These are phyloP conservation scores for Gautieria morchelliformis DNA, from an alignment of 768 basidiomycete genomes.

Conservation along the genomic window DNA sequence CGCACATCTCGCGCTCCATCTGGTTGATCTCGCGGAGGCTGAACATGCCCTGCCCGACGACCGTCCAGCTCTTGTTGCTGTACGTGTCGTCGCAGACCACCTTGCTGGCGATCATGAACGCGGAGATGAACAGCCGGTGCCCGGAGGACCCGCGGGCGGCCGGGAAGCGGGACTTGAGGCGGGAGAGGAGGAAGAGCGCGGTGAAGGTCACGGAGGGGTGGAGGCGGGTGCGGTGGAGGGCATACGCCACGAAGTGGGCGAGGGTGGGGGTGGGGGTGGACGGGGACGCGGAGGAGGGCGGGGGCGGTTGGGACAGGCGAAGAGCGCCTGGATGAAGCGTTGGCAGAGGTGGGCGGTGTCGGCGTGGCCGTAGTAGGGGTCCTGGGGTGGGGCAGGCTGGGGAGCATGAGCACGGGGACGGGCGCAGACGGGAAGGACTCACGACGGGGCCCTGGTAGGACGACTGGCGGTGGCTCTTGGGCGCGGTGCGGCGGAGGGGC, in stretches of 20 bases:
- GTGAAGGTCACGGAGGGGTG: slow-evolving; percentile 58
- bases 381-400: slow-evolving; percentile 15
- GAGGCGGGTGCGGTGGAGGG: slow-evolving; percentile 74
- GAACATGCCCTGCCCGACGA: slow-evolving; percentile 86
- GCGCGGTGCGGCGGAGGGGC: not conserved
- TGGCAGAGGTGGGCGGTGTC: slow-evolving; percentile 56
- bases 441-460: not conserved
- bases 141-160: slow-evolving; percentile 85
- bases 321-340: slow-evolving; percentile 76
- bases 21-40: slow-evolving; percentile 84
- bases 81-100: slow-evolving; percentile 92
- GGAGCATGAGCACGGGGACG: not conserved
- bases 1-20: slow-evolving; percentile 93
- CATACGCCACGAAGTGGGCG: slow-evolving; percentile 79
- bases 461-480: not conserved
- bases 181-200: slow-evolving; percentile 64
- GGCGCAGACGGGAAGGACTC: not conserved
- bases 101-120: slow-evolving; percentile 87
- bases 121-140: slow-evolving; percentile 83
- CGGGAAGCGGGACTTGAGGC: slow-evolving; percentile 86
- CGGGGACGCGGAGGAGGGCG: slow-evolving; percentile 27
- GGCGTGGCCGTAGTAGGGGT: slow-evolving; percentile 74
- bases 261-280: slow-evolving; percentile 48
- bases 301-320: slow-evolving; percentile 77
- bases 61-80: slow-evolving; percentile 87